Percentiles rank a stretch among this genome's conserved stretches.
Evolutionary conservation across 306 rosid species (phyloP).

Genomic region (Medicago arabica): DNA sequence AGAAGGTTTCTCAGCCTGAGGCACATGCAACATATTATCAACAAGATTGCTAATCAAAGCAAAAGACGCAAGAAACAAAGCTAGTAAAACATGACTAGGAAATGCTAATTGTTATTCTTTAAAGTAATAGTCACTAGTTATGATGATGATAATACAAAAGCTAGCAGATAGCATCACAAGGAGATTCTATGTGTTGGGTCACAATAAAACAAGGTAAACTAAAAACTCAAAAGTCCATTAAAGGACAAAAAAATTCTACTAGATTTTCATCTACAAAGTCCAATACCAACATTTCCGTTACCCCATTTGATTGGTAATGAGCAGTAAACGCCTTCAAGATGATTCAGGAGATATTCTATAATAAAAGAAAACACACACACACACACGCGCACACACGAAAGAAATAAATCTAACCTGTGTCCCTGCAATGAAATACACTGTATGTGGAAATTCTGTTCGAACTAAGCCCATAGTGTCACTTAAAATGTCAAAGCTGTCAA

Average conservation of each 20-base stretch:
- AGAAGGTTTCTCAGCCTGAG: conserved; percentile 82
- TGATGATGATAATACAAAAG: neutral
- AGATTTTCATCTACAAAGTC: conserved; percentile 1
- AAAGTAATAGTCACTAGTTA: neutral
- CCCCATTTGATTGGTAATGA: conserved; percentile 10
- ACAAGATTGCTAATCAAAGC: neutral
- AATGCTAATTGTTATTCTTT: neutral
- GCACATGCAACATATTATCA: conserved; percentile 34
- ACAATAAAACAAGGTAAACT: neutral
- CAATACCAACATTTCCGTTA: conserved; percentile 11
- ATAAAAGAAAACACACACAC: neutral
- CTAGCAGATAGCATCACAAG: neutral
- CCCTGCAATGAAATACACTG: conserved; percentile 81
- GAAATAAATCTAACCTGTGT: conserved; percentile 72
- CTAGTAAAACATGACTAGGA: conserved; percentile 2
- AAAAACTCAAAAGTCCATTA: neutral
- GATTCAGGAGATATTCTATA: neutral
- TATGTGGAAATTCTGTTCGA: conserved; percentile 83
- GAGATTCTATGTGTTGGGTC: neutral
- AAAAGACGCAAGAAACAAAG: conserved; percentile 34
- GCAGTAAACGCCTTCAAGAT: neutral
- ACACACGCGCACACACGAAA: neutral
- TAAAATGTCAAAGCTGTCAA: conserved; percentile 83
- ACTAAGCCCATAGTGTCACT: conserved; percentile 77
- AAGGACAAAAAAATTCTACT: neutral